Evolutionary conservation across 148 eudicot genomes (phyloP), one percentile per base, ranked within the genome.

Genomic region (Rhododendron ovatum): DNA sequence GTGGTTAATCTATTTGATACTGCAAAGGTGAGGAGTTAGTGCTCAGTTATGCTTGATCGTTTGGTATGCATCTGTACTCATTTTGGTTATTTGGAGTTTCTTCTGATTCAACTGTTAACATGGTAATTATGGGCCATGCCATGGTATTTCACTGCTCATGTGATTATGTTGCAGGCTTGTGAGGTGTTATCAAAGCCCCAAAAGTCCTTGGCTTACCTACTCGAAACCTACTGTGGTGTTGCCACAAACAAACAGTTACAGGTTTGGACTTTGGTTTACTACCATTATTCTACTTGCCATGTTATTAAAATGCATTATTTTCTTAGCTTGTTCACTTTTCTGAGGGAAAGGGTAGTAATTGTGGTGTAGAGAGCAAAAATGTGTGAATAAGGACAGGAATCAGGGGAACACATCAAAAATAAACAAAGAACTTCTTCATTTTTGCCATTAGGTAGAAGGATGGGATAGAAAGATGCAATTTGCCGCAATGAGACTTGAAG

Each of bases 1-100:
- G 91, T 95, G 53, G 98, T 97, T 86, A 97, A 94, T 90, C 86
- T 97, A 86, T 97, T 97, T 85, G 99, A 97, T 86, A 97, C 98
- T 63, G 98, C 99, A 30, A 97, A 97, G 99, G 99, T 97, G 67
- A 84, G 82, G 53, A 74, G 5, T 86, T 59, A 50, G 78, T 67
- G 26, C 74, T 47, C 84, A 28, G 13, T 50, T 82, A 30, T 28
- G 5, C 13, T 84, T 53, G 20, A 1, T 43, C 2, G 39, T 33
- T 73, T 65, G 55, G 28, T 65, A 69, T n/a, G 20, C 51, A 61
- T 45, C 41, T 17, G 37, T 9, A 67, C 22, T 28, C 13, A 0
- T 83, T 12, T 47, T 7, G 51, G 17, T 59, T 73, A 69, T 67
- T 59, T 43, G 39, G 59, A 82, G 26, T 39, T 53, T 5, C 45